Conservation (phyloP, 306 rosid species). For the Quercus cerris region DNA sequence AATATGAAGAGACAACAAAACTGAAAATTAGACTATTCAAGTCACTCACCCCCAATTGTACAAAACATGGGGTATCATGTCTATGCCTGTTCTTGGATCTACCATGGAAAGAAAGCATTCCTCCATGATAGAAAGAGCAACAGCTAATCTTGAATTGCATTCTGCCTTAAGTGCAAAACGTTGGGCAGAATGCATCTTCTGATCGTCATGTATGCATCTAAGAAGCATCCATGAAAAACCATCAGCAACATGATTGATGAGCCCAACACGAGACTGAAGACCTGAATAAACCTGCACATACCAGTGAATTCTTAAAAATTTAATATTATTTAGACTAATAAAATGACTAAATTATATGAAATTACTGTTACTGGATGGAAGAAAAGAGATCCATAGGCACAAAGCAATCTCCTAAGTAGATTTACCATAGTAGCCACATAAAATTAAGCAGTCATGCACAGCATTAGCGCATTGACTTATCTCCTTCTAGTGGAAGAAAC, state of each 20-base stretch:
- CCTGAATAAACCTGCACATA: conserved; percentile 63
- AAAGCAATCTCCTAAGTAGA: background rate
- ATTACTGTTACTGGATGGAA: background rate
- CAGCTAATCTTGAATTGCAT: conserved; percentile 87
- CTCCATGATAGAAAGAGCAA: conserved; percentile 96
- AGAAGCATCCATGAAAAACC: conserved; percentile 82
- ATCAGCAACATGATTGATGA: conserved; percentile 51
- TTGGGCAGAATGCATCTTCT: conserved; percentile 78
- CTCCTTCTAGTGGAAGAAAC: no score
- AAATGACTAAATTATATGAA: no score
- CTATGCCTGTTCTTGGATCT: conserved; percentile 95
- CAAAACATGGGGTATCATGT: conserved; percentile 91
- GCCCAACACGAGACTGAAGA: conserved; percentile 79
- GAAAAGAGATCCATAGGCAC: conserved; percentile 10
- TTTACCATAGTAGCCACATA: conserved; percentile 10
- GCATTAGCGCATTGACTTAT: no score
- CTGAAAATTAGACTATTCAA: conserved; percentile 13
- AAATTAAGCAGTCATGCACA: conserved; percentile 11
- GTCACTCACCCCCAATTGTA: conserved; percentile 89
- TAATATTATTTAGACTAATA: background rate
- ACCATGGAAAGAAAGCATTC: conserved; percentile 95
- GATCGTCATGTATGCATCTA: conserved; percentile 87
- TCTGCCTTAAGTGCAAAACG: conserved; percentile 90
- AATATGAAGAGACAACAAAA: conserved; percentile 4
- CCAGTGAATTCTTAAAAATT: conserved; percentile 19